These are phyloP conservation scores for Meripilus lineatus DNA, from an alignment of 1,284 basidiomycete genomes.

Conservation along the genomic window DNA sequence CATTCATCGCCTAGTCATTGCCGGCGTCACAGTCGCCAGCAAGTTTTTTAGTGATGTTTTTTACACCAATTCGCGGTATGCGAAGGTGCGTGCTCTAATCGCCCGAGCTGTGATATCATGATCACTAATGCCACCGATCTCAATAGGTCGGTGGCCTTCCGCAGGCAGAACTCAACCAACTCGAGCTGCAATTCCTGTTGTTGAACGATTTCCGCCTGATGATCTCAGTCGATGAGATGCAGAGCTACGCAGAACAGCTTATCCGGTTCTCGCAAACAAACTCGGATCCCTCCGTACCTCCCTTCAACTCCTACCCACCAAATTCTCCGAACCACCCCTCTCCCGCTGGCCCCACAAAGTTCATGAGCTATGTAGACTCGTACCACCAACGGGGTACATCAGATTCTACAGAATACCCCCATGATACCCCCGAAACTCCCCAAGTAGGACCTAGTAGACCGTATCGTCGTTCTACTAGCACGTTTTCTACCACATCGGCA, in stretches of 20 bases:
- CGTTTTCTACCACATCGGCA: slow-evolving; percentile 18
- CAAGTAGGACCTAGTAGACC: slow-evolving; percentile 17
- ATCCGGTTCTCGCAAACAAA: slow-evolving; percentile 54
- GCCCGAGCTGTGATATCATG: background rate
- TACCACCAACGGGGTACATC: slow-evolving; percentile 4
- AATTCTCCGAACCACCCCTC: slow-evolving; percentile 18
- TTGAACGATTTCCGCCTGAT: slow-evolving; percentile 93
- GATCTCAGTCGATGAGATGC: slow-evolving; percentile 89
- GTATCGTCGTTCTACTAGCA: slow-evolving; percentile 20
- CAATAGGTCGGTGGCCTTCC: slow-evolving; percentile 89
- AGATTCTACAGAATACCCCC: slow-evolving; percentile 1
- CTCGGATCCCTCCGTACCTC: slow-evolving; percentile 21
- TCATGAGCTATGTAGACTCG: slow-evolving; percentile 28
- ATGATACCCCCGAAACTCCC: slow-evolving; percentile 14
- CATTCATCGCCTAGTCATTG: slow-evolving; percentile 91
- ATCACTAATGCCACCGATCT: slow-evolving; percentile 2
- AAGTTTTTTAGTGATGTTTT: slow-evolving; percentile 99
- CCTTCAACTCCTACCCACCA: slow-evolving; percentile 23
- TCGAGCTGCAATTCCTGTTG: slow-evolving; percentile 95
- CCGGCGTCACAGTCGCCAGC: slow-evolving; percentile 95
- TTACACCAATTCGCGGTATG: slow-evolving; percentile 99
- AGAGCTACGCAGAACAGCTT: slow-evolving; percentile 90
- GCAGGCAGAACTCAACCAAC: slow-evolving; percentile 90
- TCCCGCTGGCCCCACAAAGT: slow-evolving; percentile 38
- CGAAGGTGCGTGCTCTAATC: slow-evolving; percentile 71